These are phyloP conservation scores for Naganishia friedmannii DNA, from an alignment of 768 basidiomycete genomes.

Conservation along the genomic window DNA sequence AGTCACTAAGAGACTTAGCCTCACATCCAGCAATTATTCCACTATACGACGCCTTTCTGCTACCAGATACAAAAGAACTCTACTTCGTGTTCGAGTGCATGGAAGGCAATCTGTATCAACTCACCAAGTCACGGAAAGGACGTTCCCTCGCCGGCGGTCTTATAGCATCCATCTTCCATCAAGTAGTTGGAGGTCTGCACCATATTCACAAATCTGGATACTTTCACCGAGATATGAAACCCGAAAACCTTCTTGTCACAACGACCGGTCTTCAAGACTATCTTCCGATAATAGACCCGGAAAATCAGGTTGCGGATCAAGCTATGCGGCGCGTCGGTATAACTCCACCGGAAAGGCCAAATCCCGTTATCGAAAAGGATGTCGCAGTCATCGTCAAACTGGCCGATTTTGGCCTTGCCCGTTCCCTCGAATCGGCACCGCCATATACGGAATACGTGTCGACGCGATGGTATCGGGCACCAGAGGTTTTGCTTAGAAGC, in stretches of 20 bases:
- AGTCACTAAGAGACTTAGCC: slow-evolving; percentile 92
- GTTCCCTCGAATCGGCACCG: slow-evolving; percentile 79
- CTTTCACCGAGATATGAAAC: slow-evolving; percentile 99
- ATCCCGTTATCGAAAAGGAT: slow-evolving; percentile 65
- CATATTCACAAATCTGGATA: slow-evolving; percentile 91
- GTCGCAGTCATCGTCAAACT: slow-evolving; percentile 96
- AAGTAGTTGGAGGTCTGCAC: slow-evolving; percentile 82
- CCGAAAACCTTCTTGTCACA: slow-evolving; percentile 96
- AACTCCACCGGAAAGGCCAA: slow-evolving; percentile 24
- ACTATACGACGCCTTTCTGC: slow-evolving; percentile 96
- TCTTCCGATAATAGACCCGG: slow-evolving; percentile 56
- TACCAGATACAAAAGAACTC: slow-evolving; percentile 91
- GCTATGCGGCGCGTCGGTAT: slow-evolving; percentile 3
- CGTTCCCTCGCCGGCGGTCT: slow-evolving; percentile 94
- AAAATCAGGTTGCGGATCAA: slow-evolving; percentile 22
- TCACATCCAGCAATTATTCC: slow-evolving; percentile 97
- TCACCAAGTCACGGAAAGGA: slow-evolving; percentile 94
- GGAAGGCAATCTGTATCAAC: slow-evolving; percentile 99
- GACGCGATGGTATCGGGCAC: slow-evolving; percentile 99
- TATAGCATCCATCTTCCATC: slow-evolving; percentile 88
- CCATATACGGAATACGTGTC: slow-evolving; percentile 99
- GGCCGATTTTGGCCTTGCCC: slow-evolving; percentile 94
- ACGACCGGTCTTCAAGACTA: slow-evolving; percentile 95
- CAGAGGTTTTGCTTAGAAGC: slow-evolving; percentile 87
- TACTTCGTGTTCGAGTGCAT: slow-evolving; percentile 99